Evolutionary conservation across 768 basidiomycete species (phyloP), one percentile per base, ranked within the genome.

Genomic region (Kwoniella dejecticola): DNA sequence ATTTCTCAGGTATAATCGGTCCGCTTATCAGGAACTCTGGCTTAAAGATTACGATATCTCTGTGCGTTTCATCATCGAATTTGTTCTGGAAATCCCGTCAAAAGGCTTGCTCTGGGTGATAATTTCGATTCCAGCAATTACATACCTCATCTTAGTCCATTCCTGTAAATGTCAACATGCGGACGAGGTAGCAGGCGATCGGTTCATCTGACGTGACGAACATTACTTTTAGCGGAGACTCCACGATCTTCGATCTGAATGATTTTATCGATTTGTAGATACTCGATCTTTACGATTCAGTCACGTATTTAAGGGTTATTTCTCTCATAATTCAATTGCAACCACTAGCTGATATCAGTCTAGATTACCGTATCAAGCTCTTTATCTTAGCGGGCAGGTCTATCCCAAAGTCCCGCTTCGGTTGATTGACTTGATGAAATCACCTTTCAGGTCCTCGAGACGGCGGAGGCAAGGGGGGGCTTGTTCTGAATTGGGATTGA

Each of bases 211-310:
- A 50, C 48, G 48, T 50, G 48, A 50, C 48, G 31, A 50, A 50
- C 48, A 50, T 50, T 50, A 50, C 8, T 24, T 50, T 50, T 50
- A 24, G 48, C 30, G 48, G 48, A 49, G 48, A 24, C 48, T 50
- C 48, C 48, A n/a, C 27, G 48, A 50, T 50, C 48, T 7, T 50
- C 48, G 48, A 50, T 50, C 48, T 50, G 11, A n/a, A 29, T 50
- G 27, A 23, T 31, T 50, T 50, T 50, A 50, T 50, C 48, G 48
- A 50, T 50, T 50, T 50, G 8, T 12, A 13, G 29, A 29, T 31
- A 31, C 24, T 50, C 48, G 48, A 50, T 50, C 48, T 33, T 33
- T 33, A 29, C 26, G 11, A 31, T 21, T 12, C 13, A 30, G 17
- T 27, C 48, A 31, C 48, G 24, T 30, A 30, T 31, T 50, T 50